Evolutionary conservation across 306 rosid species (phyloP), one percentile per base, ranked within the genome.

Genomic region (Vigna hirtella): DNA sequence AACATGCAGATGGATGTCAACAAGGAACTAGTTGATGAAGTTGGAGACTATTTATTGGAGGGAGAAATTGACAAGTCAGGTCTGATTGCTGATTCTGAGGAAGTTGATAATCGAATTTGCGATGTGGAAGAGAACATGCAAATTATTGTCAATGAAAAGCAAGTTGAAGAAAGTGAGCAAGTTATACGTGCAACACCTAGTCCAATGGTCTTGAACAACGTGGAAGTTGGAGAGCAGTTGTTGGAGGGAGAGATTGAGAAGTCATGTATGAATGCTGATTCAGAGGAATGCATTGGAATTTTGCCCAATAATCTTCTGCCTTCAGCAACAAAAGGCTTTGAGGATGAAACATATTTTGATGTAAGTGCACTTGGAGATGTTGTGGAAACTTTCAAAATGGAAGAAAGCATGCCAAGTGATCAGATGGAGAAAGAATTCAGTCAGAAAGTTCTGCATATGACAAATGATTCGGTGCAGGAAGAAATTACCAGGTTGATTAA

Each of bases 201-300:
- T 77, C 49, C 8, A 32, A 8, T 40, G 45, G 45, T 65, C 65
- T 20, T 38, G 45, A 77, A 26, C 12, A 11, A 50, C 6, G 65
- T 9, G 42, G 79, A 80, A 20, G 2, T 43, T 40, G 79, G 56
- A 17, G 49, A 49, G 9, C 9, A 49, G 49, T 67, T 74, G 43
- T 14, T 28, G 32, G 70, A 49, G 71, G 72, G 48, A 53, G 77
- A 75, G 36, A 50, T 22, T 67, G 26, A 30, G n/a, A 20, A 72
- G 49, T 38, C 32, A n/a, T 53, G 58, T 51, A 15, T 61, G 66
- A 15, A 24, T 50, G 57, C 66, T 62, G 72, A 71, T 49, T 53
- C 56, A 38, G n/a, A 59, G 43, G 72, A 71, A n/a, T 70, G 72
- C 72, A 72, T 28, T 73, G 61, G 38, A 16, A 11, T 28, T 72